Percentiles rank a stretch among this genome's conserved stretches.
Evolutionary conservation across 768 basidiomycete genomes (phyloP).

Genomic region (Tylopilus sp.): DNA sequence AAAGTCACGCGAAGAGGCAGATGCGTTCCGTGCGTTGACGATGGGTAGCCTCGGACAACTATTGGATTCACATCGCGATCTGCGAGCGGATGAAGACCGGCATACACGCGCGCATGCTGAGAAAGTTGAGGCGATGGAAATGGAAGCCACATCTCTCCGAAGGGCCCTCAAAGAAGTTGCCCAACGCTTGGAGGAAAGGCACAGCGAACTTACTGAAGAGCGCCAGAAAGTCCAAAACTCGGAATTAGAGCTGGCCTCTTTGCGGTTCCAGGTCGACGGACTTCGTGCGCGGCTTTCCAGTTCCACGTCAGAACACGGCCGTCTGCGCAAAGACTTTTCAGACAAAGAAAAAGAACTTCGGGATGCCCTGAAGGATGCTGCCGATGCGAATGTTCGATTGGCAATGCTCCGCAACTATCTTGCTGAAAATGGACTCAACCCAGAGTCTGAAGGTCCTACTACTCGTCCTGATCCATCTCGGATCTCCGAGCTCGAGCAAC

Average conservation of each 20-base stretch:
- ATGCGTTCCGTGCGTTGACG: constrained; percentile 81
- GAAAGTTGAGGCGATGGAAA: constrained; percentile 76
- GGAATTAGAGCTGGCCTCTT: constrained; percentile 57
- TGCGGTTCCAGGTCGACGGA: constrained; percentile 72
- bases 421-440: constrained; percentile 79
- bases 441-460: constrained; percentile 64
- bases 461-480: constrained; percentile 35
- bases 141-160: constrained; percentile 71
- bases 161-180: constrained; percentile 77
- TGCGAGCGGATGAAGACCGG: constrained; percentile 82
- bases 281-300: constrained; percentile 71
- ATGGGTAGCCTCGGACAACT: constrained; percentile 84
- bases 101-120: constrained; percentile 73
- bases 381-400: constrained; percentile 70
- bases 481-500: constrained; percentile 74
- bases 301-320: constrained; percentile 65
- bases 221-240: constrained; percentile 59
- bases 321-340: constrained; percentile 64
- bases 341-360: constrained; percentile 62
- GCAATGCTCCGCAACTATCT: constrained; percentile 82
- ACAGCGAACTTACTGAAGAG: constrained; percentile 63
- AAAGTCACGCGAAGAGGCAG: constrained; percentile 90
- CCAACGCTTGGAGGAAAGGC: constrained; percentile 66
- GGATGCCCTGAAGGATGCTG: constrained; percentile 60
- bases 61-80: constrained; percentile 82